Evolutionary conservation across 352 stramenopile genomes (phyloP).

Genomic region (Globisporangium middletonii): DNA sequence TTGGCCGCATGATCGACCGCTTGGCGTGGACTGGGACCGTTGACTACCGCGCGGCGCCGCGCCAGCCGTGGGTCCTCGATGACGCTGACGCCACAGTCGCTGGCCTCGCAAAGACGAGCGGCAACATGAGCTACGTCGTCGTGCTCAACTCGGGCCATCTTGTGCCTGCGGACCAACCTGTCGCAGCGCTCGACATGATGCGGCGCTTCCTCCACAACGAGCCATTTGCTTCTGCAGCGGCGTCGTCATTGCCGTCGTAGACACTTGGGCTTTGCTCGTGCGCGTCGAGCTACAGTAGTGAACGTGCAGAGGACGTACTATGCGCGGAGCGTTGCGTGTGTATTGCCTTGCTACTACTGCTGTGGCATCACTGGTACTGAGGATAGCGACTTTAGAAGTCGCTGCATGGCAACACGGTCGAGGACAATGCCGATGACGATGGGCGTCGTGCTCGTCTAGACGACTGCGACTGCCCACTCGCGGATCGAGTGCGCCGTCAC

Average conservation of each 20-base stretch:
- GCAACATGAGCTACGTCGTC: slow-evolving; percentile 82
- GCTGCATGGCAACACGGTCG: no score
- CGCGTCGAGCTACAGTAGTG: neutral
- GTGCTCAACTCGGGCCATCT: slow-evolving; percentile 76
- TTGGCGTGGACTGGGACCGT: slow-evolving; percentile 64
- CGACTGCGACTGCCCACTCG: slow-evolving; percentile 57
- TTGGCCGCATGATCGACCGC: slow-evolving; percentile 73
- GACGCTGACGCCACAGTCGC: slow-evolving; percentile 28
- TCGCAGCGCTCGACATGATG: slow-evolving; percentile 77
- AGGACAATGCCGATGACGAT: no score
- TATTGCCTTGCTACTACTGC: no score
- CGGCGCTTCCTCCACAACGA: slow-evolving; percentile 61
- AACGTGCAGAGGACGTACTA: no score
- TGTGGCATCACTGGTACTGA: no score
- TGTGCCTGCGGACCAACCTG: slow-evolving; percentile 64
- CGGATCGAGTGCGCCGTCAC: slow-evolving; percentile 61
- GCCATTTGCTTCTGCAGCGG: slow-evolving; percentile 13
- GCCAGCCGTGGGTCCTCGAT: slow-evolving; percentile 56
- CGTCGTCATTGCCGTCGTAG: slow-evolving; percentile 1
- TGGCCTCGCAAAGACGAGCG: slow-evolving; percentile 58
- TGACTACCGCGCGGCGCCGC: slow-evolving; percentile 54
- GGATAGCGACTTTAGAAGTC: no score
- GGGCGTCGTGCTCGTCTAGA: slow-evolving; percentile 19
- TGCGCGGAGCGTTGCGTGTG: no score
- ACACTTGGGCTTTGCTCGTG: neutral